Evolutionary conservation across 2,329 filamentous ascomycete species (phyloP), one percentile per base, ranked within the genome.

Genomic region (Clonostachys sp.): DNA sequence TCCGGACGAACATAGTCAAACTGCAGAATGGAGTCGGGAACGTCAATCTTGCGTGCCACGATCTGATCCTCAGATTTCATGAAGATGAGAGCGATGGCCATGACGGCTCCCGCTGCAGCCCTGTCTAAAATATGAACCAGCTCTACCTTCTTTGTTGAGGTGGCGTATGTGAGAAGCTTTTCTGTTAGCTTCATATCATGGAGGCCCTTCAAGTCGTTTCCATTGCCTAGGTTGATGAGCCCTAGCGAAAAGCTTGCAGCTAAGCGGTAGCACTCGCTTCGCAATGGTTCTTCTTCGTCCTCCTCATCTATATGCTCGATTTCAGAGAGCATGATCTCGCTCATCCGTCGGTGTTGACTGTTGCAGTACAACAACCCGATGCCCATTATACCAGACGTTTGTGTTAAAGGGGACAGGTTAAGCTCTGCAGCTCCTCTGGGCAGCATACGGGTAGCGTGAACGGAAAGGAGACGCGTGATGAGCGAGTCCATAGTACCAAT

Each of bases 271-370:
- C 91, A 91, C 70, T 99, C 94, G 60, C 95, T 92, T 20, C 92
- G 84, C 44, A 97, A 70, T 18, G 84, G 84, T 57, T 96, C 89
- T 48, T 91, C 87, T 50, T 96, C 91, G 46, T 92, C 87, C 36
- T 88, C 79, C 24, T 76, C 71, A 41, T 94, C 90, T 45, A 90
- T 78, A 52, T 91, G 87, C 62, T 96, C 91, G 51, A 99, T 94
- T 63, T 99, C 94, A 0, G 92, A 97, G 45, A 99, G 81, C 90
- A 99, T 96, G 16, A 97, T 90, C 64, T 99, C 94, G 61, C 91
- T 97, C 94, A 99, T 99, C 36, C 95, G 85, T 33, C 95, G 87
- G 67, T 99, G 95, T 59, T 97, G 92, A 30, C 91, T 96, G 61
- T 91, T 87, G 68, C 87, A 95, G 65, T 97, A 99, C 2, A 99